These are phyloP conservation scores for Aurinia saxatilis DNA, from an alignment of 345 rosid genomes.

Conservation along the genomic window DNA sequence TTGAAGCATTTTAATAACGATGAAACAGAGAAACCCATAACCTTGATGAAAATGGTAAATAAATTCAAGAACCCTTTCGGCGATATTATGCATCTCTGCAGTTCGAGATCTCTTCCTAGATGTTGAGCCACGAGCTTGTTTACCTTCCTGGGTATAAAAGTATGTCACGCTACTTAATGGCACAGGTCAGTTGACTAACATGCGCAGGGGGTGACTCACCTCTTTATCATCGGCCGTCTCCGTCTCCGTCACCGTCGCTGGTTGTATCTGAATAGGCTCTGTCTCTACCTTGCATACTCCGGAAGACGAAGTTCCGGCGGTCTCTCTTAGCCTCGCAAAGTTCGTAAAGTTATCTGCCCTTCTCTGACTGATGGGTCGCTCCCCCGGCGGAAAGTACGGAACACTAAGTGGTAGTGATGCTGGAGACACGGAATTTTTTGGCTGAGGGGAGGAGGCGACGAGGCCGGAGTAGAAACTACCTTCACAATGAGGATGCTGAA, in stretches of 20 bases:
- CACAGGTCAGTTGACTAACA: neutral
- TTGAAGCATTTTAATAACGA: too few species aligned
- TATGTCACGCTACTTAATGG: too few species aligned
- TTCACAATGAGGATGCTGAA: slow-evolving; percentile 51
- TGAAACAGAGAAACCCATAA: neutral
- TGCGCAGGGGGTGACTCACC: neutral
- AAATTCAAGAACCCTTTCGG: slow-evolving; percentile 62
- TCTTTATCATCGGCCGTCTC: neutral
- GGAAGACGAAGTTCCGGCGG: too few species aligned
- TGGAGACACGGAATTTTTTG: neutral
- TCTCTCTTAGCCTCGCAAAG: neutral
- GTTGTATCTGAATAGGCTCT: too few species aligned
- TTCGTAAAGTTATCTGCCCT: slow-evolving; percentile 1
- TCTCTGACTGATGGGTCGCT: neutral
- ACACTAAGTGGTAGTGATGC: neutral
- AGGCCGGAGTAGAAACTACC: too few species aligned
- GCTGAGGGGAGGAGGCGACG: slow-evolving; percentile 4
- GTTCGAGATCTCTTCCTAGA: slow-evolving; percentile 82
- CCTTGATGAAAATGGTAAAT: neutral
- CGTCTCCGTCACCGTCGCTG: too few species aligned
- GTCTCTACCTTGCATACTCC: too few species aligned
- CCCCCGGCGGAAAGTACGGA: neutral
- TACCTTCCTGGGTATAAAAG: slow-evolving; percentile 2
- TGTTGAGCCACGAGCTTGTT: slow-evolving; percentile 39
- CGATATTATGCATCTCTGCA: slow-evolving; percentile 78